Percentiles rank a stretch among this genome's conserved stretches.
Evolutionary conservation across 768 basidiomycete species (phyloP).

Genomic region (Amylocystis lapponica): DNA sequence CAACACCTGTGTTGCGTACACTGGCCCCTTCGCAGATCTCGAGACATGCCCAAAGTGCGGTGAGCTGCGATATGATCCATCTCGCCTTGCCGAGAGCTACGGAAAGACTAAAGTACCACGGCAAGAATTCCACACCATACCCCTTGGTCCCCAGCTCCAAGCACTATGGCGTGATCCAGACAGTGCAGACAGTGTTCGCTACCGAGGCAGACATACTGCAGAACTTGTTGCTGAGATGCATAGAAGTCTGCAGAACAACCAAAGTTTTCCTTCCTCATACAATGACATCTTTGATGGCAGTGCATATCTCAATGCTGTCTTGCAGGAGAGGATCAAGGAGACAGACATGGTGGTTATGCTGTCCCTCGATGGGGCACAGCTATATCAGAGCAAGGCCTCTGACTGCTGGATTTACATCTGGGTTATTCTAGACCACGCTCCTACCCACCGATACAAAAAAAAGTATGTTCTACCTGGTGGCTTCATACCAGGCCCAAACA

Average conservation of each 20-base stretch:
- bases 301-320: slow-evolving; percentile 21
- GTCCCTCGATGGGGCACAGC: slow-evolving; percentile 23
- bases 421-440: slow-evolving; percentile 18
- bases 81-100: too few species aligned
- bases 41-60: slow-evolving; percentile 28
- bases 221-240: too few species aligned
- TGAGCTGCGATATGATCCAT: slow-evolving; percentile 16
- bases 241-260: background rate
- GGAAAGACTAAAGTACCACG: slow-evolving; percentile 24
- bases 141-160: slow-evolving; percentile 37
- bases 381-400: slow-evolving; percentile 25
- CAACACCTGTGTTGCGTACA: slow-evolving; percentile 34
- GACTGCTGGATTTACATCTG: slow-evolving; percentile 29
- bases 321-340: slow-evolving; percentile 14
- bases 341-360: slow-evolving; percentile 21
- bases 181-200: too few species aligned
- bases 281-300: slow-evolving; percentile 16
- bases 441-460: slow-evolving; percentile 24
- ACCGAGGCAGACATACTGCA: too few species aligned
- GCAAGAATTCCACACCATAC: slow-evolving; percentile 32
- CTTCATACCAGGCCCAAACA: slow-evolving; percentile 26
- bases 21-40: slow-evolving; percentile 27
- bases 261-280: slow-evolving; percentile 21
- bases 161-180: slow-evolving; percentile 28
- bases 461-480: slow-evolving; percentile 18